phyloP scores from a whole-genome alignment of 192 early-diverging fungal genomes.

The Blastocladiella britannica region DNA sequence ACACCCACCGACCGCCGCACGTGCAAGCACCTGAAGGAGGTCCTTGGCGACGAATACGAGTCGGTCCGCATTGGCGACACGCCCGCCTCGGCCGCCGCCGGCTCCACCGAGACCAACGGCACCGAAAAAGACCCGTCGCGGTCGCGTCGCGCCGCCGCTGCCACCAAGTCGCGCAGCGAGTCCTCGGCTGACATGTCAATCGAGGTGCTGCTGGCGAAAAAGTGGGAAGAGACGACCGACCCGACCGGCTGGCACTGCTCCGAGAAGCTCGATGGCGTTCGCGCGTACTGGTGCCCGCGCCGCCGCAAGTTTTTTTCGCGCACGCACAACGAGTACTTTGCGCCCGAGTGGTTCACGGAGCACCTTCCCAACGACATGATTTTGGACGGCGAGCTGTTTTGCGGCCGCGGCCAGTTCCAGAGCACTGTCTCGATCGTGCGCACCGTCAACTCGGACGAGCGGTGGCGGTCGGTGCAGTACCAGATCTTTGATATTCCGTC shows the following conservation, averaged over 20 bases:
- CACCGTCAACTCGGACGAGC: slow-evolving; percentile 14
- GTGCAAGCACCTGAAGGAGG: slow-evolving; percentile 21
- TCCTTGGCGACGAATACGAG: slow-evolving; percentile 22
- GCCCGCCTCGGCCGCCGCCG: not conserved
- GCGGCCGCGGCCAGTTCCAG: slow-evolving; percentile 38
- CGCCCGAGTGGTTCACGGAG: slow-evolving; percentile 24
- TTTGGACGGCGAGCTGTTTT: slow-evolving; percentile 52
- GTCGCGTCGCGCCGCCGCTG: not conserved
- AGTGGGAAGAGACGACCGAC: slow-evolving; percentile 22
- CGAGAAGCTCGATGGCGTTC: slow-evolving; percentile 52
- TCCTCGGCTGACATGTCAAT: too few relatives aligned
- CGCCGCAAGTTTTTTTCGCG: slow-evolving; percentile 22
- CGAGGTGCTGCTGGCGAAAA: slow-evolving; percentile 17
- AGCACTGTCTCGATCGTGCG: slow-evolving; percentile 42
- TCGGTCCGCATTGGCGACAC: slow-evolving; percentile 7
- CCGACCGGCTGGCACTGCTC: slow-evolving; percentile 50
- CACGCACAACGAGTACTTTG: slow-evolving; percentile 31
- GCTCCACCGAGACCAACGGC: too few relatives aligned
- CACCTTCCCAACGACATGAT: slow-evolving; percentile 26
- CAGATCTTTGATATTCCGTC: slow-evolving; percentile 43
- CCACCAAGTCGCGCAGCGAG: not conserved
- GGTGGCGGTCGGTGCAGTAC: slow-evolving; percentile 29
- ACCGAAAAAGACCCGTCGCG: too few relatives aligned
- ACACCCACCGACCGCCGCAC: slow-evolving; percentile 17
- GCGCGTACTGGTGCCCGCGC: slow-evolving; percentile 36